Evolutionary conservation across 2,329 filamentous ascomycete genomes (phyloP), one percentile per base, ranked within the genome.

Genomic region (Neonectria hederae): DNA sequence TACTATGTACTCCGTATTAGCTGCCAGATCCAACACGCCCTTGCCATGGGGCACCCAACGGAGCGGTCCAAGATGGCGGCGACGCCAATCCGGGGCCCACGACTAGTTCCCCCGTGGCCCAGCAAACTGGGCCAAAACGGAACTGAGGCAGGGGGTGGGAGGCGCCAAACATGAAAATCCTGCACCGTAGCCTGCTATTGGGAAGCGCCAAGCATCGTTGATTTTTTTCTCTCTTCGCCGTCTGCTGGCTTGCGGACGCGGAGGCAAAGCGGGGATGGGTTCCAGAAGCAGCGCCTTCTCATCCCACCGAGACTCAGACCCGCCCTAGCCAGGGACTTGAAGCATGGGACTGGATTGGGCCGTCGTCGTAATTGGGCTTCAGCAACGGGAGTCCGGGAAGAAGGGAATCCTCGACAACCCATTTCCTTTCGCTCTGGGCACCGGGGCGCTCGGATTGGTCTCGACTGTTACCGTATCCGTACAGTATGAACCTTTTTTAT

Each of bases 21-120:
- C 42, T 54, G 26, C 54, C 54, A 59, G 49, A 58, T 58, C 32
- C 54, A 17, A 46, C 56, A 45, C 21, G 54, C 68, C 52, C n/a
- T 3, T 19, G 5, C n/a, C 38, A 10, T 54, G 69, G 66, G 65
- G 53, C 60, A 65, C 71, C 71, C 71, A 66, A 70, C 68, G 61
- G 62, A 73, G 70, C 63, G 71, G 71, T 73, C 69, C 71, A 72
- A 64, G 71, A 73, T 65, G 69, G 59, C 62, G 63, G 62, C 60
- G 70, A 65, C 71, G 61, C 65, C 59, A 60, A 48, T 17, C 67
- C 62, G 67, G 63, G 62, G 59, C 53, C 59, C 60, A 67, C 28
- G 64, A 38, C 57, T 67, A 69, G 67, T 65, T 70, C 63, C 71
- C 71, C 69, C 67, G 70, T 62, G 63, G 62, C 42, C 67, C 63